Percentiles rank a stretch among this genome's conserved stretches.
Evolutionary conservation across 2,329 filamentous ascomycete genomes (phyloP).

Genomic region (Tolypocladium ovalisporum): DNA sequence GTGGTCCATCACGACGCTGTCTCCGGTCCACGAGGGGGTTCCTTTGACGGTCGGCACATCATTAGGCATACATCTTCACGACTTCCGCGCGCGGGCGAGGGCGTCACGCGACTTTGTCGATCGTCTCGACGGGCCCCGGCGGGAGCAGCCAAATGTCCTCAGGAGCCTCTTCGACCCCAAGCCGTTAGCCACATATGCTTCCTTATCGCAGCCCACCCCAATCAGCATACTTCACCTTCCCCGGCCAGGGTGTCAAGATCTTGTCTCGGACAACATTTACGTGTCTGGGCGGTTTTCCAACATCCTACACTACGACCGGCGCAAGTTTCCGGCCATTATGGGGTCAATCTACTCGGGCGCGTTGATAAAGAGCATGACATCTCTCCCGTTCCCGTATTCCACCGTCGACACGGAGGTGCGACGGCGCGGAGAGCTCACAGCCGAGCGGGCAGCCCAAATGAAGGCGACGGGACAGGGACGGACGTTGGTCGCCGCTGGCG

Average conservation of each 20-base stretch:
- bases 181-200: slow-evolving; percentile 50
- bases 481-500: slow-evolving; percentile 71
- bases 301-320: slow-evolving; percentile 79
- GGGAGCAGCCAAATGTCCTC: slow-evolving; percentile 18
- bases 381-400: slow-evolving; percentile 57
- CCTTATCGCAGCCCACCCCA: slow-evolving; percentile 69
- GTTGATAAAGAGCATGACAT: slow-evolving; percentile 60
- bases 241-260: slow-evolving; percentile 34
- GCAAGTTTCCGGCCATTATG: slow-evolving; percentile 68
- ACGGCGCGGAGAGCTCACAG: slow-evolving; percentile 41
- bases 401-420: slow-evolving; percentile 50
- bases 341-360: slow-evolving; percentile 78
- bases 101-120: slow-evolving; percentile 22
- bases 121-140: slow-evolving; percentile 18
- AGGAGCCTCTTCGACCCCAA: slow-evolving; percentile 38
- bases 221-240: slow-evolving; percentile 74
- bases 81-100: slow-evolving; percentile 45
- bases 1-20: slow-evolving; percentile 75
- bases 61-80: slow-evolving; percentile 70
- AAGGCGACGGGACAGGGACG: slow-evolving; percentile 43
- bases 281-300: slow-evolving; percentile 82
- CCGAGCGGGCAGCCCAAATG: slow-evolving; percentile 40
- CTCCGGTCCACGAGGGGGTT: slow-evolving; percentile 50
- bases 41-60: slow-evolving; percentile 80
- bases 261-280: slow-evolving; percentile 70